phyloP scores from a whole-genome alignment of 768 basidiomycete species.

The Phlebiopsis flavidoalba region DNA sequence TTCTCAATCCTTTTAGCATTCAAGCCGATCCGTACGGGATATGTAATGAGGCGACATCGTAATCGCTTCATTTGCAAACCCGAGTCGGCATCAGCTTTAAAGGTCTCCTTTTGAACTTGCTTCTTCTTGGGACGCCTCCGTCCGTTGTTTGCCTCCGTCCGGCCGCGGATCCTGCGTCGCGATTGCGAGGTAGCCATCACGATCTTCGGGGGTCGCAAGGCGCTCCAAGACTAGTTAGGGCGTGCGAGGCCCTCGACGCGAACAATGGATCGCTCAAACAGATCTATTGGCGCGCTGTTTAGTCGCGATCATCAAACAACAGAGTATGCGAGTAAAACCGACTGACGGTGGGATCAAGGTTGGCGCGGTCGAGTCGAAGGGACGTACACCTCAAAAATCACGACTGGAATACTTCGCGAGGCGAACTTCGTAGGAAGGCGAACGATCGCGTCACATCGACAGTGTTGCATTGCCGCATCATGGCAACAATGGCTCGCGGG shows the following conservation, averaged over 20 bases:
- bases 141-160: constrained; percentile 30
- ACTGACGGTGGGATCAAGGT: constrained; percentile 56
- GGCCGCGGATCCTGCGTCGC: constrained; percentile 45
- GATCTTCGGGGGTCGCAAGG: constrained; percentile 38
- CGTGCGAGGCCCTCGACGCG: constrained; percentile 57
- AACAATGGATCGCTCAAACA: constrained; percentile 53
- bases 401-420: constrained; percentile 53
- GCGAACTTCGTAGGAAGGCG: constrained; percentile 61
- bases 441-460: constrained; percentile 58
- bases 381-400: constrained; percentile 53
- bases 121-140: constrained; percentile 29
- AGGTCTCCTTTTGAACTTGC: constrained; percentile 48
- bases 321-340: background rate
- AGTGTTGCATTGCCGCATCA: constrained; percentile 65
- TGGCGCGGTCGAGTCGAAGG: constrained; percentile 42
- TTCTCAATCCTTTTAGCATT: constrained; percentile 51
- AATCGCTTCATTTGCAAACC: constrained; percentile 51
- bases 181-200: constrained; percentile 41
- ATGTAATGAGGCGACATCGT: constrained; percentile 50
- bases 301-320: background rate
- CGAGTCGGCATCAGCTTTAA: constrained; percentile 35
- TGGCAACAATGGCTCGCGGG: constrained; percentile 52
- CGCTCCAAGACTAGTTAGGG: constrained; percentile 58
- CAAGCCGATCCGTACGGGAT: constrained; percentile 61
- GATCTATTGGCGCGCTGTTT: constrained; percentile 32